These are phyloP conservation scores for Aspergillus japonicus DNA, from an alignment of 2,329 filamentous ascomycete genomes.

Conservation along the genomic window DNA sequence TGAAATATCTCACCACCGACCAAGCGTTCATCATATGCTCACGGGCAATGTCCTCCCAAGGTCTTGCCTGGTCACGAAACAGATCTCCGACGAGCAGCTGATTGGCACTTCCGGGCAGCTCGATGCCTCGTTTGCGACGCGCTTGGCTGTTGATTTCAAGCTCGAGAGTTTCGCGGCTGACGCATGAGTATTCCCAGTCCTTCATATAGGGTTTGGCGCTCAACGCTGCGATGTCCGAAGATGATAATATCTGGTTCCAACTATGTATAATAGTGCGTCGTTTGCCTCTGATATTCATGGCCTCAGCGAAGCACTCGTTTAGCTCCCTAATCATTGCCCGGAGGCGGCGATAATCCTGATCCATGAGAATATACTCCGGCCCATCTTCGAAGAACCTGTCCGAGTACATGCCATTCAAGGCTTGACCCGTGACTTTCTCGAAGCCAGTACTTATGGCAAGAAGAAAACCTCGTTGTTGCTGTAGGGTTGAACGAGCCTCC, in stretches of 20 bases:
- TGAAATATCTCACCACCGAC: conserved; percentile 21
- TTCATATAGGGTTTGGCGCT: conserved; percentile 7
- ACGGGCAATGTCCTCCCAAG: conserved; percentile 33
- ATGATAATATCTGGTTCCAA: not conserved
- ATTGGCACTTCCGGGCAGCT: conserved; percentile 37
- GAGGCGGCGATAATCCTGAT: conserved; percentile 25
- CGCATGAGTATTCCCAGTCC: too few relatives aligned
- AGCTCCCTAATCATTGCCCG: conserved; percentile 27
- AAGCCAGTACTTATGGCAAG: conserved; percentile 40
- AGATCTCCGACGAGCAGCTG: conserved; percentile 32
- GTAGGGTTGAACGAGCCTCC: conserved; percentile 21
- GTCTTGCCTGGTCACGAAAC: conserved; percentile 35
- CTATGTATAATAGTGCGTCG: conserved; percentile 14
- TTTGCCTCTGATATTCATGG: conserved; percentile 21
- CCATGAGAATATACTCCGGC: conserved; percentile 8
- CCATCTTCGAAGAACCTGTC: conserved; percentile 42
- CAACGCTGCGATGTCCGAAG: not conserved
- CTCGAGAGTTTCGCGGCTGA: not conserved
- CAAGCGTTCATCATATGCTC: conserved; percentile 27
- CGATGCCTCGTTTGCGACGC: conserved; percentile 29
- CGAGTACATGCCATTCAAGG: conserved; percentile 43
- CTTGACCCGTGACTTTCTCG: conserved; percentile 38
- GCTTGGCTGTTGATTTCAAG: conserved; percentile 27
- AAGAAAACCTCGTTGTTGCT: conserved; percentile 28
- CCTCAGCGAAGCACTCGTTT: conserved; percentile 29